A percentile compares a stretch with the other conserved stretches of the same genome.
phyloP scores from a whole-genome alignment of 1,284 basidiomycete genomes.

The Ceratobasidium sp. region DNA sequence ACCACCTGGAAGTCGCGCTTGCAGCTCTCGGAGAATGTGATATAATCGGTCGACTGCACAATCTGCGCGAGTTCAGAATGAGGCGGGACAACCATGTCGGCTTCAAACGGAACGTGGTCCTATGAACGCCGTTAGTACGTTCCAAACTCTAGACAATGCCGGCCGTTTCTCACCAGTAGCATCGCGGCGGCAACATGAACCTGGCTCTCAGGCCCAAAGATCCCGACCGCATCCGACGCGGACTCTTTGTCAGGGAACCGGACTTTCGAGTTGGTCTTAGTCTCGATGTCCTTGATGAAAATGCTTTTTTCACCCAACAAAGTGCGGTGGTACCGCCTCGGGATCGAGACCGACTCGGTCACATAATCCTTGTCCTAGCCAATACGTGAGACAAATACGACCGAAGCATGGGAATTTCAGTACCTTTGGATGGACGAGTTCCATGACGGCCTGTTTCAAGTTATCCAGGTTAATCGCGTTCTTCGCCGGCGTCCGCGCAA shows the following conservation, averaged over 20 bases:
- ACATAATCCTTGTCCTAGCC: constrained; percentile 94
- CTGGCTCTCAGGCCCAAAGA: constrained; percentile 97
- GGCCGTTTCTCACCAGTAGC: constrained; percentile 75
- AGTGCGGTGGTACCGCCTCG: constrained; percentile 93
- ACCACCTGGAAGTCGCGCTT: constrained; percentile 95
- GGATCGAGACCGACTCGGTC: constrained; percentile 91
- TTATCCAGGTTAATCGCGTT: constrained; percentile 96
- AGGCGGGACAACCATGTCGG: constrained; percentile 91
- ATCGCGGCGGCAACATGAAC: constrained; percentile 96
- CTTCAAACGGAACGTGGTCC: constrained; percentile 98
- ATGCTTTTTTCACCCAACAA: constrained; percentile 96
- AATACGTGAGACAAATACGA: constrained; percentile 30
- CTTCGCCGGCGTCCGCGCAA: constrained; percentile 97
- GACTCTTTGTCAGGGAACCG: constrained; percentile 97
- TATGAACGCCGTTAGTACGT: constrained; percentile 52
- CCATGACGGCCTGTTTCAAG: constrained; percentile 96
- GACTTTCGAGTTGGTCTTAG: constrained; percentile 93
- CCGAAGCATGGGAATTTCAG: constrained; percentile 44
- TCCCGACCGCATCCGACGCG: constrained; percentile 87
- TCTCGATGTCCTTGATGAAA: constrained; percentile 96
- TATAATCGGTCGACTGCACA: constrained; percentile 84
- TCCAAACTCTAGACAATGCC: constrained; percentile 6
- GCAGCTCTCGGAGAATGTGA: constrained; percentile 83
- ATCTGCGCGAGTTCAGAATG: constrained; percentile 76
- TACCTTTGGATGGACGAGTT: constrained; percentile 95